phyloP scores from a whole-genome alignment of 257 asterid species.

The Salvia miltiorrhiza region DNA sequence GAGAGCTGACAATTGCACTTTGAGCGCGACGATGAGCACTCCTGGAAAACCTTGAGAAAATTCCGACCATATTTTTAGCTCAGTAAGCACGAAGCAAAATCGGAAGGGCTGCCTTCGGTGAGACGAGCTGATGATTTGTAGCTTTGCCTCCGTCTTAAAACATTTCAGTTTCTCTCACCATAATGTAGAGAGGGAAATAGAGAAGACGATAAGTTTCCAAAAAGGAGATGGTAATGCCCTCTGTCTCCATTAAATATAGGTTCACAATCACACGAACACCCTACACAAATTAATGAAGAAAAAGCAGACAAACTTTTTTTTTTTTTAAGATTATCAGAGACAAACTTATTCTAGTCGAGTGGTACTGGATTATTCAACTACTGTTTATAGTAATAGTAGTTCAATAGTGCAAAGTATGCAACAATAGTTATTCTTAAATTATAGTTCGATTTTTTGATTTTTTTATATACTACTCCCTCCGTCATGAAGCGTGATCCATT shows the following conservation, averaged over 20 bases:
- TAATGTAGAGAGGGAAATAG: conserved; percentile 15
- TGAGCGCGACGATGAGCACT: conserved; percentile 72
- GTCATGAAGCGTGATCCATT: no score
- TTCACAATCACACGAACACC: neutral
- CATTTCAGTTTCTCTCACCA: no score
- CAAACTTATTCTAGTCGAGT: neutral
- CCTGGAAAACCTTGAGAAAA: conserved; percentile 75
- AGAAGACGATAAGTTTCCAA: conserved; percentile 15
- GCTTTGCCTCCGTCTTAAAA: neutral
- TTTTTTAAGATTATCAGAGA: no score
- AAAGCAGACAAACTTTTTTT: no score
- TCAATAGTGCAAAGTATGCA: neutral
- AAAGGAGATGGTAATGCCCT: conserved; percentile 23
- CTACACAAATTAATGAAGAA: neutral
- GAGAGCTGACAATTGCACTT: conserved; percentile 64
- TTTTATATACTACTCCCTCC: no score
- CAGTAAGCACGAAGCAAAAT: conserved; percentile 11
- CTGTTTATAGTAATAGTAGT: neutral
- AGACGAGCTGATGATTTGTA: neutral
- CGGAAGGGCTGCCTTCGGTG: neutral
- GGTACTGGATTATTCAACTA: neutral
- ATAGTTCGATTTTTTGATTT: no score
- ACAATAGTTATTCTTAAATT: no score
- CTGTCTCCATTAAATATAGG: conserved; percentile 19
- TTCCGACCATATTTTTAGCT: conserved; percentile 65